Evolutionary conservation across 768 basidiomycete species (phyloP).

Genomic region (Rhizopogon salebrosus): DNA sequence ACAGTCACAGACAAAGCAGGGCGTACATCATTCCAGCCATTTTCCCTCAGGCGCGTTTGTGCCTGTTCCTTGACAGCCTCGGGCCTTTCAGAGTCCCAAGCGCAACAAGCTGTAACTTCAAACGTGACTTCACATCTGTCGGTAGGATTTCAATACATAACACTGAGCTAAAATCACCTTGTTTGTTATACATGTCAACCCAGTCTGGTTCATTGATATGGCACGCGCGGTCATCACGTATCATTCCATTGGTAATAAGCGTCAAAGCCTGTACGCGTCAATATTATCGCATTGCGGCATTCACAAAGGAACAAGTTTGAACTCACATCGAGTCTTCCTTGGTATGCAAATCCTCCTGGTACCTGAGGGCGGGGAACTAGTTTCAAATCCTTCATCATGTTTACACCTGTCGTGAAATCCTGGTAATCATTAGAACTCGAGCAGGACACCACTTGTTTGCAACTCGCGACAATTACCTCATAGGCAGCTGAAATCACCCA

Average conservation of each 20-base stretch:
- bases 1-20: conserved; percentile 34
- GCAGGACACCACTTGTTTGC: background rate
- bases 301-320: background rate
- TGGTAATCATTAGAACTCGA: background rate
- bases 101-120: conserved; percentile 11
- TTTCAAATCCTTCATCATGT: conserved; percentile 4
- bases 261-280: conserved; percentile 11
- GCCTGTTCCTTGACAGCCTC: conserved; percentile 18
- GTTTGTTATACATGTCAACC: conserved; percentile 15
- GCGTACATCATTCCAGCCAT: conserved; percentile 25
- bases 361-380: background rate
- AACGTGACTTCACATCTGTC: conserved; percentile 10
- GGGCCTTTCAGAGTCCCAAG: conserved; percentile 13
- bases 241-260: conserved; percentile 18
- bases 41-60: conserved; percentile 9
- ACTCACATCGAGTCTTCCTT: background rate
- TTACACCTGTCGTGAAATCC: conserved; percentile 7
- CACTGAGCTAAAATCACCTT: conserved; percentile 9
- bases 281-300: background rate
- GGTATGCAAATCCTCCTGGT: background rate
- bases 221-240: conserved; percentile 22
- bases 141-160: background rate
- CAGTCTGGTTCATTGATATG: conserved; percentile 14
- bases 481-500: conserved; percentile 14
- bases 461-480: conserved; percentile 1